Percentiles rank a stretch among this genome's conserved stretches.
These are phyloP conservation scores for Cytospora paraplurivora DNA, from an alignment of 2,329 filamentous ascomycete species.

Conservation along the genomic window DNA sequence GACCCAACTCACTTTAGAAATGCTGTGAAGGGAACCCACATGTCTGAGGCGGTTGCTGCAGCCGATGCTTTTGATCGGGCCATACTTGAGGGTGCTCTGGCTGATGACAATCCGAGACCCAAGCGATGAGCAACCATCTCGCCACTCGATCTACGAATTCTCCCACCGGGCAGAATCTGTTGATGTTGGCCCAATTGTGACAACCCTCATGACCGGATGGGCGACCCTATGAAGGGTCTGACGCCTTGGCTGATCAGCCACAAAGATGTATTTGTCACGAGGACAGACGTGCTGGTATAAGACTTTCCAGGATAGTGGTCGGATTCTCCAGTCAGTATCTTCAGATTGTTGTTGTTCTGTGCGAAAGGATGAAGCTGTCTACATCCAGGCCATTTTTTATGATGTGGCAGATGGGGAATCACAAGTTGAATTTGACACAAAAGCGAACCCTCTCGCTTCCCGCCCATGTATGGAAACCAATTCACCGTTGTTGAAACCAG, in stretches of 20 bases:
- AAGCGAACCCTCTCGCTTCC: slow-evolving; percentile 26
- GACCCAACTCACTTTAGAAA: slow-evolving; percentile 34
- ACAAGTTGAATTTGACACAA: slow-evolving; percentile 40
- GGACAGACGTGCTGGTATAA: not conserved
- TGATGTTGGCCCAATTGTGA: not conserved
- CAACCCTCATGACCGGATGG: not conserved
- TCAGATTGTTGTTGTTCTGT: slow-evolving; percentile 20
- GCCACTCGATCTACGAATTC: not conserved
- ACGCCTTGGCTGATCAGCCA: not conserved
- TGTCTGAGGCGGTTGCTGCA: slow-evolving; percentile 28
- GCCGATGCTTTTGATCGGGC: slow-evolving; percentile 32
- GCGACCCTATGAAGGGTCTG: not conserved
- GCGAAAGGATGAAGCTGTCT: slow-evolving; percentile 25
- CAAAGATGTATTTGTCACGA: not conserved
- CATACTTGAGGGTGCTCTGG: slow-evolving; percentile 31
- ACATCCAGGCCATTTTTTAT: slow-evolving; percentile 21
- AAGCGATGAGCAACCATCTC: slow-evolving; percentile 18
- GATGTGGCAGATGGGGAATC: slow-evolving; percentile 33
- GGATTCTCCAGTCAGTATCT: not conserved
- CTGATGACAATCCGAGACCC: slow-evolving; percentile 16
- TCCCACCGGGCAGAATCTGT: slow-evolving; percentile 5
- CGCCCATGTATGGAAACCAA: slow-evolving; percentile 25
- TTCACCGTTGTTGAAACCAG: slow-evolving; percentile 32
- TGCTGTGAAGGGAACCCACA: slow-evolving; percentile 28
- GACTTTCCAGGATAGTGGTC: not conserved